Percentiles rank a stretch among this genome's conserved stretches.
Conservation (phyloP, 1,284 basidiomycete genomes). For the Trichosporon faecale region DNA sequence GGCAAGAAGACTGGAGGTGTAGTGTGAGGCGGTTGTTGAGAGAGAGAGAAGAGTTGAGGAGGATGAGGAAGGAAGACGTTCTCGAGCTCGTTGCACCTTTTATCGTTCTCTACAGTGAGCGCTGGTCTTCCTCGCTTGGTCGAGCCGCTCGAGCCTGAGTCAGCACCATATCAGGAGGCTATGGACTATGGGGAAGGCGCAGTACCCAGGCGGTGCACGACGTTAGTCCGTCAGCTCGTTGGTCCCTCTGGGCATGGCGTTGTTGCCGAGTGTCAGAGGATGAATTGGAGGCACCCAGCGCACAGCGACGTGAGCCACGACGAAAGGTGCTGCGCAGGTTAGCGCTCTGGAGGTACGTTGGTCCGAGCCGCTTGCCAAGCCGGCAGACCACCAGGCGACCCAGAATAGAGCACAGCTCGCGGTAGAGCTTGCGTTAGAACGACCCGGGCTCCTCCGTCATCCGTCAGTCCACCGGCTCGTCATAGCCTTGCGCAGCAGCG, state of each 20-base stretch:
- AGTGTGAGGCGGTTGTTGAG: not conserved
- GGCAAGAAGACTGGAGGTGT: not conserved
- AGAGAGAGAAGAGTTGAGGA: not conserved
- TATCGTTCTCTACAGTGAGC: not conserved
- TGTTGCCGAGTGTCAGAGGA: not conserved
- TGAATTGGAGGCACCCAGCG: not conserved
- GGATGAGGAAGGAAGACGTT: not conserved
- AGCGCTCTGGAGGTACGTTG: not conserved
- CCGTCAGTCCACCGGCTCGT: not conserved
- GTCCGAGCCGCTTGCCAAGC: not conserved
- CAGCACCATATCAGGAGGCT: too few species aligned
- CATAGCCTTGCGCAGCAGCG: not conserved
- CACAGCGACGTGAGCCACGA: not conserved
- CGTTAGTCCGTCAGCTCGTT: not conserved
- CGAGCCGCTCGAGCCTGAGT: too few species aligned
- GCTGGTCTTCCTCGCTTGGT: not conserved
- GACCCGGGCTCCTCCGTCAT: not conserved
- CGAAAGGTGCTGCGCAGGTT: not conserved
- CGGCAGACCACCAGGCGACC: not conserved
- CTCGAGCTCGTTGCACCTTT: not conserved
- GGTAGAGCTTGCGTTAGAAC: not conserved
- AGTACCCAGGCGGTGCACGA: not conserved
- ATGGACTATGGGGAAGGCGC: too few species aligned
- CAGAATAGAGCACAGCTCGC: not conserved
- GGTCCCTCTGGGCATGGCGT: not conserved